Base-by-base conservation (phyloP, 257 asterid genomes). In the Solanum lycopersicoides region DNA sequence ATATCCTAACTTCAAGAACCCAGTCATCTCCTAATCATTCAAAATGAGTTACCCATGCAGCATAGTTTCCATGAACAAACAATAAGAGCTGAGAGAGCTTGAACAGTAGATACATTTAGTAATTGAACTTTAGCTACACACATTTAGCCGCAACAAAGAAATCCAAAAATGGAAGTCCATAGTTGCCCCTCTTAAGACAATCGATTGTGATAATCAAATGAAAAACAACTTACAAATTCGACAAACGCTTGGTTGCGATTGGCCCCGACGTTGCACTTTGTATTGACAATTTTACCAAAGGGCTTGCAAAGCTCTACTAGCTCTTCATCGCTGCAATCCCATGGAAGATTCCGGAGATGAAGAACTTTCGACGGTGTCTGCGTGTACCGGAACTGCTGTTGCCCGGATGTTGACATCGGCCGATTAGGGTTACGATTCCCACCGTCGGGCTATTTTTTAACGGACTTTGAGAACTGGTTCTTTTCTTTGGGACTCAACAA, bases 351-450 rank as follows among this genome's bases (percentile, higher is more conserved):
- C 83, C 98, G 94, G 72, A 95, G 93, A 92, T 95, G 98, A 72
- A 95, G 90, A 83, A 95, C 98, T 95, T 95, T 95, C 77, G 97
- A 95, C 12, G 98, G 98, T 50, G 98, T 94, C 89, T 94, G 98
- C 25, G 98, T 91, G 91, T 92, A 94, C 75, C 98, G 94, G 88
- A 95, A 94, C 91, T 95, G 98, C 80, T 89, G 92, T 90, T 92
- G 97, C 65, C 90, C 95, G 86, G 97, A 92, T 74, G 93, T 92
- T 87, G 98, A 92, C 98, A 94, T 95, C 89, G 90, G 44, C 50
- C 25, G 79, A 37, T 83, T 88, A 88, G 90, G 88, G 90, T 74
- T 88, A 7, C 50, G 84, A 72, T 47, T 86, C 18, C 18, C 21
- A 45, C 41, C 25, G 69, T 14, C 16, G n/a, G 65, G 3, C 3